Percentiles rank a stretch among this genome's conserved stretches.
phyloP scores from a whole-genome alignment of 192 early-diverging fungal genomes.

The Coemansia sp. region DNA sequence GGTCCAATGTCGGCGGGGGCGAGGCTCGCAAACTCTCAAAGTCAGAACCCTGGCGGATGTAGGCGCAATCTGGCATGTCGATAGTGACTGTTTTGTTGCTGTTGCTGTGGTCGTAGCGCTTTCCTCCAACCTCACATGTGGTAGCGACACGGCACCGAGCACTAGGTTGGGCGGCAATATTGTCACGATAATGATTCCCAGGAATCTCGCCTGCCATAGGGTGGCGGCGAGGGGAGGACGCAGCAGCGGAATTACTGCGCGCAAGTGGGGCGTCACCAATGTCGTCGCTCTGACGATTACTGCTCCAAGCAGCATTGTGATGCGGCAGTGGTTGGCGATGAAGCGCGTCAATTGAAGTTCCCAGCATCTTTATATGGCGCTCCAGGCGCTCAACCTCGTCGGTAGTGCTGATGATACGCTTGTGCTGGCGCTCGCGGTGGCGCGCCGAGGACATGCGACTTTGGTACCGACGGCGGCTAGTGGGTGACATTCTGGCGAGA shows the following conservation, averaged over 20 bases:
- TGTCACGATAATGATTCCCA: neutral
- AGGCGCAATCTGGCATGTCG: too few relatives aligned
- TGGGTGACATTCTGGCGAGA: conserved; percentile 18
- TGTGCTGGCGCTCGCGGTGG: conserved; percentile 22
- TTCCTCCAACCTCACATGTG: neutral
- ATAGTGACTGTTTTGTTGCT: neutral
- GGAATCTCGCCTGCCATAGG: neutral
- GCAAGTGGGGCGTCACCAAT: conserved; percentile 5
- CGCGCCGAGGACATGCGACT: conserved; percentile 23
- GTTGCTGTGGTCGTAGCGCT: neutral
- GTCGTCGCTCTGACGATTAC: conserved; percentile 7
- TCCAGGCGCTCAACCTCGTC: conserved; percentile 12
- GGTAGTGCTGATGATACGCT: conserved; percentile 6
- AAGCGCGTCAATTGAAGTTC: neutral
- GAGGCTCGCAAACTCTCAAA: neutral
- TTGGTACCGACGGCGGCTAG: conserved; percentile 16
- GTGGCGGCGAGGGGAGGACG: neutral
- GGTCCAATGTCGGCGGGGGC: neutral
- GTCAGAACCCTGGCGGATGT: neutral
- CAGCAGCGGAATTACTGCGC: conserved; percentile 8
- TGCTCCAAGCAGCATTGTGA: conserved; percentile 4
- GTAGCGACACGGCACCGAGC: neutral
- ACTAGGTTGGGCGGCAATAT: neutral
- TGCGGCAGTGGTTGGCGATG: neutral
- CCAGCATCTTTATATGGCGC: neutral